Conservation (phyloP, 2,329 filamentous ascomycete genomes). For the Camillea tinctor region DNA sequence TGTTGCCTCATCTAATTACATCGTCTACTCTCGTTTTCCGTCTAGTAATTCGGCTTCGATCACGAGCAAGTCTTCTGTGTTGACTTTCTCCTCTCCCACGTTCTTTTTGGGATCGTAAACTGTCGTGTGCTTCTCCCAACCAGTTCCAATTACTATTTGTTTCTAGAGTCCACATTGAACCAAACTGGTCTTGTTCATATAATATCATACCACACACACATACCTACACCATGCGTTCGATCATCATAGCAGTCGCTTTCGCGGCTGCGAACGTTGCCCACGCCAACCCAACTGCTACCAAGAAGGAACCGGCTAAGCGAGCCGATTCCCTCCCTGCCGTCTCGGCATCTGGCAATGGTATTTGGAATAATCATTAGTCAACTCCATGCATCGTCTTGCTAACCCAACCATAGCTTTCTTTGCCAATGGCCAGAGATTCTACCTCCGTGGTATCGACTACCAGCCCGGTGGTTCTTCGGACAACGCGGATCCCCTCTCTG, state of each 20-base stretch:
- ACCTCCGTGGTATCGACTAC: conserved; percentile 61
- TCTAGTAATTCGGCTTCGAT: conserved; percentile 11
- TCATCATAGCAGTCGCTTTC: conserved; percentile 47
- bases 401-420: conserved; percentile 49
- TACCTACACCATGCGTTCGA: conserved; percentile 48
- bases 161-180: neutral
- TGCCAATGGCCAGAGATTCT: conserved; percentile 53
- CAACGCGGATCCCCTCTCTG: conserved; percentile 72
- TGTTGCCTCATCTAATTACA: conserved; percentile 15
- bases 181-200: conserved; percentile 2
- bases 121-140: conserved; percentile 10
- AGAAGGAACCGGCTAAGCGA: conserved; percentile 48
- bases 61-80: conserved; percentile 6
- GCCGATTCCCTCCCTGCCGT: conserved; percentile 50
- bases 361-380: conserved; percentile 11
- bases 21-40: conserved; percentile 13
- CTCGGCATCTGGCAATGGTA: conserved; percentile 58
- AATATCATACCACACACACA: too few species aligned
- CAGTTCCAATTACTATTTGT: conserved; percentile 7
- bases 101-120: conserved; percentile 17
- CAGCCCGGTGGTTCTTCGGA: conserved; percentile 59
- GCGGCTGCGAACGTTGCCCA: conserved; percentile 44
- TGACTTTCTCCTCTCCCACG: conserved; percentile 11
- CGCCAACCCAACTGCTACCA: conserved; percentile 51
- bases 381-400: conserved; percentile 6